A percentile compares a stretch with the other conserved stretches of the same genome.
phyloP scores from a whole-genome alignment of 192 early-diverging fungal species.

The Linnemannia exigua region DNA sequence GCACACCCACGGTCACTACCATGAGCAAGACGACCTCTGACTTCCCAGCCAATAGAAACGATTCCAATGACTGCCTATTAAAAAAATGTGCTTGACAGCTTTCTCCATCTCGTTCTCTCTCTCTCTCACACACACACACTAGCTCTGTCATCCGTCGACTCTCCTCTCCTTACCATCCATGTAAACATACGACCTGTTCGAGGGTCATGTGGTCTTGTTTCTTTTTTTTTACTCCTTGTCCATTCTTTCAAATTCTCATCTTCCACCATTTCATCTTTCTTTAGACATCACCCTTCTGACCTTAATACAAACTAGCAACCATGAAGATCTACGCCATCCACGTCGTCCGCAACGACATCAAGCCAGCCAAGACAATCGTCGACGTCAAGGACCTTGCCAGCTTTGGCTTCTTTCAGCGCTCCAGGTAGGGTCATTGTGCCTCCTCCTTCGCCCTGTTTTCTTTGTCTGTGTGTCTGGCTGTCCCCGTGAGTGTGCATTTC shows the following conservation, averaged over 20 bases:
- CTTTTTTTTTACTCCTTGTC: neutral
- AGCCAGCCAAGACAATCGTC: slow-evolving; percentile 67
- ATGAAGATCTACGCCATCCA: slow-evolving; percentile 71
- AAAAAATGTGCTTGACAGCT: neutral
- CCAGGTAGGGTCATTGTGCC: slow-evolving; percentile 69
- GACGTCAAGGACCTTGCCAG: slow-evolving; percentile 80
- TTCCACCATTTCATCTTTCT: neutral
- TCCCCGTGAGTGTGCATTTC: neutral
- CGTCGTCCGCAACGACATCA: slow-evolving; percentile 59
- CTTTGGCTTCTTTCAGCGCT: slow-evolving; percentile 91
- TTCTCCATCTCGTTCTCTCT: neutral
- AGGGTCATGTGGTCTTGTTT: neutral
- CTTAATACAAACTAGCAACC: neutral
- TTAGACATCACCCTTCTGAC: neutral
- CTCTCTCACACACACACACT: neutral
- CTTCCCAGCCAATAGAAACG: neutral
- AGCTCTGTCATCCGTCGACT: neutral
- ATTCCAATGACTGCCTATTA: neutral
- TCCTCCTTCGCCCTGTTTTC: neutral
- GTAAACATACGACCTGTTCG: neutral
- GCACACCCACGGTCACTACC: neutral
- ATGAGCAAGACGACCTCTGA: neutral
- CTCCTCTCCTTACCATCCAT: neutral
- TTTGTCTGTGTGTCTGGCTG: neutral
- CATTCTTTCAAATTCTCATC: neutral